These are phyloP conservation scores for Penicillium coprophilum DNA, from an alignment of 495 filamentous ascomycete species.

Conservation along the genomic window DNA sequence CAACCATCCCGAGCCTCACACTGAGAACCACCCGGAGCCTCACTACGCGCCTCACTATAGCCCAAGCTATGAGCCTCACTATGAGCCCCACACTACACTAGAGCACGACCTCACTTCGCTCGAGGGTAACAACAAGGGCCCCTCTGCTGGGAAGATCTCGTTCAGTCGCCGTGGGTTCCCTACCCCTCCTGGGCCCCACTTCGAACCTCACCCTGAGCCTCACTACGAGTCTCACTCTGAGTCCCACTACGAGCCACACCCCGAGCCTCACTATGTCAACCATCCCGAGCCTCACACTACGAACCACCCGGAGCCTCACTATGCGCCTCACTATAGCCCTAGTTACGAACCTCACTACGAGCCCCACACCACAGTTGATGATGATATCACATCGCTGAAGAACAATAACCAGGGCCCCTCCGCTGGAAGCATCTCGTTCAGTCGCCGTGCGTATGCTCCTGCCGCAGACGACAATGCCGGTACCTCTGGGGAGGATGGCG, in stretches of 20 bases:
- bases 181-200: not conserved
- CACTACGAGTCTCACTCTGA: not conserved
- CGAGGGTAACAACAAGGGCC: slow-evolving; percentile 1
- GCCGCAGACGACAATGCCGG: slow-evolving; percentile 11
- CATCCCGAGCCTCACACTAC: not conserved
- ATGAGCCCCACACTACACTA: not conserved
- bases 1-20: not conserved
- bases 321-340: too few relatives aligned
- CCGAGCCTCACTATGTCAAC: not conserved
- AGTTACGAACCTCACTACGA: not conserved
- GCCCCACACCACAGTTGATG: not conserved
- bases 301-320: too few relatives aligned
- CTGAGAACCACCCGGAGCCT: not conserved
- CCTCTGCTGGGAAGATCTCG: not conserved
- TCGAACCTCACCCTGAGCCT: not conserved
- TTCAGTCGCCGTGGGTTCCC: not conserved
- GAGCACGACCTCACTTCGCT: not conserved
- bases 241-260: not conserved
- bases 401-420: not conserved
- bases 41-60: not conserved
- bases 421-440: slow-evolving; percentile 11
- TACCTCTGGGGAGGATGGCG: slow-evolving; percentile 19
- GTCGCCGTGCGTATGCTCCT: slow-evolving; percentile 23
- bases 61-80: not conserved
- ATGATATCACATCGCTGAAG: not conserved